Conservation (phyloP, 2,329 filamentous ascomycete genomes). For the Trichoderma afroharzianum region DNA sequence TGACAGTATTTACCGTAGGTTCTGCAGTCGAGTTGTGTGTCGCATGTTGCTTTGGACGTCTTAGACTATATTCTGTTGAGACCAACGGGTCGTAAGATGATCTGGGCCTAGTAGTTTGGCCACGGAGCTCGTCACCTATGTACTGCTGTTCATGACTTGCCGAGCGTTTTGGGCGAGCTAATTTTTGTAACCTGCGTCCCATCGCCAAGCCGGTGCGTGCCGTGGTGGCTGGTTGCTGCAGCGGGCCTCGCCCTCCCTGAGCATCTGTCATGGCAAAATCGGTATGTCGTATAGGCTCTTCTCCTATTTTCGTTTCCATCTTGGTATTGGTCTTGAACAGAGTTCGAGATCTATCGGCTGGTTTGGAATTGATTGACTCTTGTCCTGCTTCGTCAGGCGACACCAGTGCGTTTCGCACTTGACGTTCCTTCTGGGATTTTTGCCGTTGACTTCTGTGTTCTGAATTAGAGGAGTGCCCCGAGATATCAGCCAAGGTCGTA, state of each 20-base stretch:
- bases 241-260: background rate
- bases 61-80: conserved; percentile 19
- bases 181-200: background rate
- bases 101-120: conserved; percentile 24
- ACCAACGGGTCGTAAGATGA: conserved; percentile 29
- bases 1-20: conserved; percentile 6
- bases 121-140: conserved; percentile 10
- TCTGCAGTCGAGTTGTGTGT: conserved; percentile 24
- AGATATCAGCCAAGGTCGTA: background rate
- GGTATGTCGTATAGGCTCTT: background rate
- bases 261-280: background rate
- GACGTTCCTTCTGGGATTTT: background rate
- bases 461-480: background rate
- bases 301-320: background rate
- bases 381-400: background rate
- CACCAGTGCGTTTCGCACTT: background rate
- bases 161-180: background rate
- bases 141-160: conserved; percentile 1
- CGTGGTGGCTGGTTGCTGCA: background rate
- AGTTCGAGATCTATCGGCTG: background rate
- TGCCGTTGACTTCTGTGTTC: background rate
- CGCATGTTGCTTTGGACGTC: conserved; percentile 26
- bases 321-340: background rate
- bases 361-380: background rate
- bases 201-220: background rate